Conservation (phyloP, 495 filamentous ascomycete species). For the Glutinoglossum americanum region DNA sequence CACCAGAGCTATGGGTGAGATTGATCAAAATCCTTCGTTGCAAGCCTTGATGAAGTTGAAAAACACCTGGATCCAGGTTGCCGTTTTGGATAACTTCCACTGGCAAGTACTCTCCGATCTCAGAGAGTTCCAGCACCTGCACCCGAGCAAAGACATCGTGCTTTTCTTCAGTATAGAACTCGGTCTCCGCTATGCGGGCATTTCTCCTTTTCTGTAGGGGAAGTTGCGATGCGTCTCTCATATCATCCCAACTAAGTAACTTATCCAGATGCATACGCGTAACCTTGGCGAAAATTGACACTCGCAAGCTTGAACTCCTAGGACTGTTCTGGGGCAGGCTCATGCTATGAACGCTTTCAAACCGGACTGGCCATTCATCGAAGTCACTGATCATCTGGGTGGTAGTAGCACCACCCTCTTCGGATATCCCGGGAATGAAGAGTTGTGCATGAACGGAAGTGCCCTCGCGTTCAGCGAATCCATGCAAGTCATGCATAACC, state of each 20-base stretch:
- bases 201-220: constrained; percentile 35
- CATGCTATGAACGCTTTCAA: constrained; percentile 97
- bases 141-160: constrained; percentile 80
- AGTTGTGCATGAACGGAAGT: constrained; percentile 91
- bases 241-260: constrained; percentile 95
- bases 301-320: constrained; percentile 49
- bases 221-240: constrained; percentile 48
- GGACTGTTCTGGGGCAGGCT: constrained; percentile 67
- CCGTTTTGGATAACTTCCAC: constrained; percentile 79
- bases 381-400: constrained; percentile 91
- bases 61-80: constrained; percentile 63
- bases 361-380: constrained; percentile 82
- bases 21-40: constrained; percentile 76
- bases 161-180: constrained; percentile 80
- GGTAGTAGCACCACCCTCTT: constrained; percentile 81
- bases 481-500: constrained; percentile 91
- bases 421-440: constrained; percentile 79
- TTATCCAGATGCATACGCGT: constrained; percentile 92
- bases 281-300: constrained; percentile 86
- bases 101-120: constrained; percentile 74
- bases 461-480: constrained; percentile 90
- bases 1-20: constrained; percentile 71
- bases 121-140: constrained; percentile 76
- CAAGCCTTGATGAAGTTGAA: constrained; percentile 87
- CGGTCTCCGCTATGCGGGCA: constrained; percentile 65